These are phyloP conservation scores for Citrullus amarus DNA, from an alignment of 306 rosid genomes.

Conservation along the genomic window DNA sequence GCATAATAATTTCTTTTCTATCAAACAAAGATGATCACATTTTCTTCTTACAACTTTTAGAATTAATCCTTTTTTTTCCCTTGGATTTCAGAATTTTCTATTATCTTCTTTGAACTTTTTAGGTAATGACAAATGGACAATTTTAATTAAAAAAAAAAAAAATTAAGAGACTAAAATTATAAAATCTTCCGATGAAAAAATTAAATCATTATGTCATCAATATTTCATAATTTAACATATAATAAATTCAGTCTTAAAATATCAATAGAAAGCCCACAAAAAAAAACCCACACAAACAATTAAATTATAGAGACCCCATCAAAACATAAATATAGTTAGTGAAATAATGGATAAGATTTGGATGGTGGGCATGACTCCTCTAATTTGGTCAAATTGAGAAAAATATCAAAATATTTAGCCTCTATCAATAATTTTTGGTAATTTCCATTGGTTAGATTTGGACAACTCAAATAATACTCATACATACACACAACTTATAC, in stretches of 20 bases:
- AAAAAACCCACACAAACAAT: neutral
- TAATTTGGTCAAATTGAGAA: conserved; percentile 9
- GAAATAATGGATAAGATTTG: conserved; percentile 15
- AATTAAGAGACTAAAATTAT: neutral
- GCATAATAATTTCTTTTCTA: neutral
- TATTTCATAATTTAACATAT: neutral
- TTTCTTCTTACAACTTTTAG: neutral
- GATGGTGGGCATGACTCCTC: conserved; percentile 23
- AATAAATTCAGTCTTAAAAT: neutral
- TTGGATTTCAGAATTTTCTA: neutral
- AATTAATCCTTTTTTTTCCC: neutral
- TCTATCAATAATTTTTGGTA: neutral
- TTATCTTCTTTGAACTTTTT: neutral
- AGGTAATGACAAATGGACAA: neutral
- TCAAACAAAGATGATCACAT: neutral
- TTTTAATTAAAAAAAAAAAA: no score
- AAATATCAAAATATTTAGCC: neutral
- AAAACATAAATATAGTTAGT: conserved; percentile 12
- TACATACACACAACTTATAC: neutral
- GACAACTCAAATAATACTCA: neutral
- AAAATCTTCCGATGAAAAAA: neutral
- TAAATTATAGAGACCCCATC: conserved; percentile 13
- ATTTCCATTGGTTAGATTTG: neutral
- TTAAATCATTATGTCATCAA: neutral
- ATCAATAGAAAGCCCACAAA: neutral